phyloP scores from a whole-genome alignment of 1,139 yeast genomes.

The Protomyces arabidopsidicola region DNA sequence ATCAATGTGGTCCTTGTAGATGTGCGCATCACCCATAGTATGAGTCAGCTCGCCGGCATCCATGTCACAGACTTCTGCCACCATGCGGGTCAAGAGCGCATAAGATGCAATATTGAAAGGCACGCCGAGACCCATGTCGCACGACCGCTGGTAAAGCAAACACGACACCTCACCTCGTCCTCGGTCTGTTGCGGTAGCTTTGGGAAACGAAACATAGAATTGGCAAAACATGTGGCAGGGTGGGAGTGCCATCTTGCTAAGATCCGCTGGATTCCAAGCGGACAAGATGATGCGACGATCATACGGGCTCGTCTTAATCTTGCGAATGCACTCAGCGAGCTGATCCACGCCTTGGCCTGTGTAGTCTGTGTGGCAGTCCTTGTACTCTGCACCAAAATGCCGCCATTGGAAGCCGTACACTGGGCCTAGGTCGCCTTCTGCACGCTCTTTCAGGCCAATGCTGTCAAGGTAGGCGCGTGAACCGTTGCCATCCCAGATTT shows the following conservation, averaged over 20 bases:
- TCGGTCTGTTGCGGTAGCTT: conserved; percentile 36
- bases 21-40: conserved; percentile 95
- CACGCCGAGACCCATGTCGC: conserved; percentile 98
- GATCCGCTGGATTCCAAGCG: conserved; percentile 98
- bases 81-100: conserved; percentile 86
- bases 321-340: conserved; percentile 69
- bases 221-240: conserved; percentile 98
- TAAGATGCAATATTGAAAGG: conserved; percentile 97
- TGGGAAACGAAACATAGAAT: conserved; percentile 81
- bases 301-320: conserved; percentile 79
- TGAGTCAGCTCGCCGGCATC: conserved; percentile 94
- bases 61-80: conserved; percentile 89
- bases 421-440: conserved; percentile 95
- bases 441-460: conserved; percentile 69
- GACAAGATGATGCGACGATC: conserved; percentile 90
- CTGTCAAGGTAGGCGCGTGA: conserved; percentile 83
- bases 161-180: conserved; percentile 71
- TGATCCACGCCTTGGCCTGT: conserved; percentile 88
- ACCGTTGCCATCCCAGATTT: conserved; percentile 99
- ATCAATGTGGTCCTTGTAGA: conserved; percentile 85
- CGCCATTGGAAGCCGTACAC: conserved; percentile 99
- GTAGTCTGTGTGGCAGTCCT: conserved; percentile 80
- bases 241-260: conserved; percentile 89
- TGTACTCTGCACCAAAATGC: conserved; percentile 92
- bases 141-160: conserved; percentile 89